Base-by-base conservation (phyloP, 768 basidiomycete genomes). In the Leccinum fibrillosum region DNA sequence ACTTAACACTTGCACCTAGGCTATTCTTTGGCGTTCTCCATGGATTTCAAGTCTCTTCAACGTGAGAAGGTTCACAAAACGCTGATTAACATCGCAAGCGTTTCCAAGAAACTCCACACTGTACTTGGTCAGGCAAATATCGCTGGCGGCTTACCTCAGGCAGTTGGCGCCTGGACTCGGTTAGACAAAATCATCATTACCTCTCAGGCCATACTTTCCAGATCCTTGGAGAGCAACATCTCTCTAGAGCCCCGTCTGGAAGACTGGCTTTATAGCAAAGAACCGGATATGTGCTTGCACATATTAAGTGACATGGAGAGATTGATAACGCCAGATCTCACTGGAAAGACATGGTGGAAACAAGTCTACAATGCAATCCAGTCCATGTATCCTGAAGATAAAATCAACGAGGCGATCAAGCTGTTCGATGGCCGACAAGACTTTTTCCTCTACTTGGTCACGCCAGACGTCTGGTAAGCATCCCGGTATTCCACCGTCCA, bases 271-370 rank as follows among this genome's bases (percentile, higher is more conserved):
- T 32, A 19, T 49, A 35, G 54, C 17, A 55, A 55, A 35, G 56
- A 56, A 53, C 50, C 56, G 10, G 32, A 53, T 6, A 56, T 53
- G 55, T 53, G 55, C 55, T 45, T 56, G 39, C 50, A 34, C 23
- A 56, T 53, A 23, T 34, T 56, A 23, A n/a, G 12, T n/a, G 39
- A 53, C 23, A 53, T 56, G 55, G 30, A 56, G 3, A 45, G n/a
- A 8, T n/a, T 25, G 21, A 53, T 53, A 9, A 23, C 28, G 17
- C n/a, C 39, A 10, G 23, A 55, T 49, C 23, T 26, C 17, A 25
- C 45, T 13, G 13, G 32, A 55, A 49, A 21, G 45, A 35, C 54
- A 2, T 13, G 48, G 23, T 54, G 45, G 56, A 30, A n/a, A 26
- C 32, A 34, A 53, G 9, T 53, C 23, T 34, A 13, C 23, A 15